Base-by-base conservation (phyloP, 495 filamentous ascomycete species). In the Viridothelium virens region DNA sequence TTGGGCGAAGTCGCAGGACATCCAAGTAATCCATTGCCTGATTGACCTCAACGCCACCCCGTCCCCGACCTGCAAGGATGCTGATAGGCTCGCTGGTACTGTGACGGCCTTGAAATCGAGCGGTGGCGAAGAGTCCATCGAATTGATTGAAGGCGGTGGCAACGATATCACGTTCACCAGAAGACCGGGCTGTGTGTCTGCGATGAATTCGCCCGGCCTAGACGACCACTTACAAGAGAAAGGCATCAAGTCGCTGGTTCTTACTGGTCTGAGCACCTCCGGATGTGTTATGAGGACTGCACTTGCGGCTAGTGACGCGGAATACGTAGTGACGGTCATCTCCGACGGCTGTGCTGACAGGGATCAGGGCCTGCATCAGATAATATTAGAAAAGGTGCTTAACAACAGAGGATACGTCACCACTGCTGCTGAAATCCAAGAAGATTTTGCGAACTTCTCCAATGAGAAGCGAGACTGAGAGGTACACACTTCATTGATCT, bases 261-360 rank as follows among this genome's bases (percentile, higher is more conserved):
- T 75, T 36, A 66, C 69, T 16, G 75, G 75, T 2, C 62, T 75
- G 64, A 72, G 68, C 61, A 75, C 74, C 18, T 71, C 68, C 1
- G 75, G 75, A 5, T 73, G 70, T 56, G 72, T 75, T 2, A 31
- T 74, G 70, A 72, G 75, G 48, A 75, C 75, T 1, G 71, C 75
- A 12, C 50, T 70, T 36, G 63, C 66, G 62, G 72, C 68, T 31
- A 53, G 63, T 38, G 72, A 72, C 65, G 74, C 65, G 10, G 71
- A 73, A 33, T 76, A 70, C 41, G 72, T 74, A 6, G 71, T 73
- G 16, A 69, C 67, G 1, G 72, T 73, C 44, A 67, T 76, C 38
- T 63, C 61, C 33, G 74, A 77, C 65, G 72, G 41, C 2, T 78
- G 72, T 68, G 71, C 72, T 5, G 73, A 78, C 56, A 46, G 39